phyloP scores from a whole-genome alignment of 345 rosid genomes.

The Schrenkiella parvula region DNA sequence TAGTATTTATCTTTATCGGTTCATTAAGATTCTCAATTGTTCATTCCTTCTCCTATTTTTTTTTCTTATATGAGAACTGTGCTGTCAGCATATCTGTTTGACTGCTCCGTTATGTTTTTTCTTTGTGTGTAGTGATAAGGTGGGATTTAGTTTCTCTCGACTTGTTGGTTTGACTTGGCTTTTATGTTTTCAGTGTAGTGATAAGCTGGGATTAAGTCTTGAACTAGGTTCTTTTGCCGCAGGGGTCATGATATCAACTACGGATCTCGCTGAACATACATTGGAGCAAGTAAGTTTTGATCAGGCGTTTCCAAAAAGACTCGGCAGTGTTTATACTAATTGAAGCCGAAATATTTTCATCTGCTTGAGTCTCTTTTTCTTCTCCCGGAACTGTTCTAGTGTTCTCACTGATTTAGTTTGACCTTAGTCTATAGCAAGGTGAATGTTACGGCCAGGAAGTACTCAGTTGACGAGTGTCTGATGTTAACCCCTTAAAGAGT shows the following conservation, averaged over 20 bases:
- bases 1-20: background rate
- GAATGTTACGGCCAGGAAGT: background rate
- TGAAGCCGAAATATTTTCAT: background rate
- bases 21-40: background rate
- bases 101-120: too few relatives aligned
- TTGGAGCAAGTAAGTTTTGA: constrained; percentile 73
- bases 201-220: constrained; percentile 92
- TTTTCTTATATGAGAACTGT: background rate
- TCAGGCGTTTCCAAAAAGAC: constrained; percentile 3
- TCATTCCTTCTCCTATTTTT: background rate
- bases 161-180: constrained; percentile 2
- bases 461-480: background rate
- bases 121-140: constrained; percentile 80
- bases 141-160: constrained; percentile 58
- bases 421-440: background rate
- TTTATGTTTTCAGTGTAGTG: constrained; percentile 79
- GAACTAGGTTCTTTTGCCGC: constrained; percentile 97
- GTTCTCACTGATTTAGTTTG: background rate
- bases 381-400: background rate
- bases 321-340: background rate
- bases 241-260: constrained; percentile 96
- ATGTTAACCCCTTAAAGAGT: background rate
- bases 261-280: constrained; percentile 94
- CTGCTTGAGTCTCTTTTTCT: background rate
- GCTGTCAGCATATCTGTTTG: background rate